Conservation (phyloP, 2,329 filamentous ascomycete species). For the Diaporthe caulivora region DNA sequence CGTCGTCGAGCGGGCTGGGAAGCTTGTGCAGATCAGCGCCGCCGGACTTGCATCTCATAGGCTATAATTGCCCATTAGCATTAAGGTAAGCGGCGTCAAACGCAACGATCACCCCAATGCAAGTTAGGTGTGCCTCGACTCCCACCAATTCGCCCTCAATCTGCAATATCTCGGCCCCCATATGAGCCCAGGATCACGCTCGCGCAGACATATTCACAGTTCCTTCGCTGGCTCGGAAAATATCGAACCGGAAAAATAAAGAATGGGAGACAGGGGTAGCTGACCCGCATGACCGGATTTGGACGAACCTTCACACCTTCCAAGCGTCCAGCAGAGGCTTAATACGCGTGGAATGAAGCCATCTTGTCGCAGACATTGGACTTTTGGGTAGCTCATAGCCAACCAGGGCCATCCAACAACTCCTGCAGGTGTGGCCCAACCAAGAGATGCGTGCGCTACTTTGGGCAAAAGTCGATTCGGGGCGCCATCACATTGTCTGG, state of each 20-base stretch:
- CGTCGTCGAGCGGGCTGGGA: not conserved
- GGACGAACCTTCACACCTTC: not conserved
- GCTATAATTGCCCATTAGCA: slow-evolving; percentile 7
- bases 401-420: not conserved
- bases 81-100: slow-evolving; percentile 19
- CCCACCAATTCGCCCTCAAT: not conserved
- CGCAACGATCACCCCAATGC: not conserved
- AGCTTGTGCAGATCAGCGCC: not conserved
- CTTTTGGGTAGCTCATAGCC: not conserved
- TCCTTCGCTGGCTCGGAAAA: not conserved
- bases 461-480: not conserved
- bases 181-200: not conserved
- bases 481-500: not conserved
- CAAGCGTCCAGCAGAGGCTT: not conserved
- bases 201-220: not conserved
- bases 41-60: not conserved
- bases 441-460: not conserved
- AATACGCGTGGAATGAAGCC: not conserved
- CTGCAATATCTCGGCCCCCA: not conserved
- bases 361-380: not conserved
- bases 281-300: not conserved
- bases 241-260: not conserved
- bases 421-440: not conserved
- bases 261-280: not conserved
- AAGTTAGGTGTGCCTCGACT: not conserved